A percentile compares a stretch with the other conserved stretches of the same genome.
Conservation (phyloP, 441 rosid species). For the Corymbia citriodora region DNA sequence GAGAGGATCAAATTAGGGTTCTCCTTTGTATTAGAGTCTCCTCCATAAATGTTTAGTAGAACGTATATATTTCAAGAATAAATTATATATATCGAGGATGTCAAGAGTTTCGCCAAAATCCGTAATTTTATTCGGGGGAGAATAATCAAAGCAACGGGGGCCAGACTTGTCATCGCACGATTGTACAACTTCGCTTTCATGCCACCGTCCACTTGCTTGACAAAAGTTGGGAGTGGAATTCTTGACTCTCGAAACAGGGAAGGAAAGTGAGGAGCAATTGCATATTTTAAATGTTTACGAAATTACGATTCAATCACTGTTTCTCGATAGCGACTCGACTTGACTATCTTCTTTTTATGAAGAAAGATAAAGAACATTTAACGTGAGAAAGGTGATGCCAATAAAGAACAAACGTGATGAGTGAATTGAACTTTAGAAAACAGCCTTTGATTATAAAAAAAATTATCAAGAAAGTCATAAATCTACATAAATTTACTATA, state of each 20-base stretch:
- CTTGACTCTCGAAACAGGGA: not conserved
- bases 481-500: too few relatives aligned
- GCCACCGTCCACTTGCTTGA: not conserved
- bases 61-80: not conserved
- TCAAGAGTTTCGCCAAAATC: not conserved
- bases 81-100: not conserved
- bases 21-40: not conserved
- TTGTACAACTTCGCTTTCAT: not conserved
- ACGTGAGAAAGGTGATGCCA: not conserved
- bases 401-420: not conserved
- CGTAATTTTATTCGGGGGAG: not conserved
- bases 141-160: not conserved
- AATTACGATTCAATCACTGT: not conserved
- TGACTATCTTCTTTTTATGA: not conserved
- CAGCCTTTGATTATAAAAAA: not conserved
- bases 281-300: constrained; percentile 2
- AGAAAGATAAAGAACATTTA: not conserved
- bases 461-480: too few relatives aligned
- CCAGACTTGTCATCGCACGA: not conserved
- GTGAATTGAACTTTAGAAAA: not conserved
- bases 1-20: not conserved
- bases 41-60: not conserved
- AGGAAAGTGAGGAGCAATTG: not conserved
- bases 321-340: constrained; percentile 8
- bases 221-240: not conserved